These are phyloP conservation scores for Fusarium siculi DNA, from an alignment of 2,329 filamentous ascomycete species.

Conservation along the genomic window DNA sequence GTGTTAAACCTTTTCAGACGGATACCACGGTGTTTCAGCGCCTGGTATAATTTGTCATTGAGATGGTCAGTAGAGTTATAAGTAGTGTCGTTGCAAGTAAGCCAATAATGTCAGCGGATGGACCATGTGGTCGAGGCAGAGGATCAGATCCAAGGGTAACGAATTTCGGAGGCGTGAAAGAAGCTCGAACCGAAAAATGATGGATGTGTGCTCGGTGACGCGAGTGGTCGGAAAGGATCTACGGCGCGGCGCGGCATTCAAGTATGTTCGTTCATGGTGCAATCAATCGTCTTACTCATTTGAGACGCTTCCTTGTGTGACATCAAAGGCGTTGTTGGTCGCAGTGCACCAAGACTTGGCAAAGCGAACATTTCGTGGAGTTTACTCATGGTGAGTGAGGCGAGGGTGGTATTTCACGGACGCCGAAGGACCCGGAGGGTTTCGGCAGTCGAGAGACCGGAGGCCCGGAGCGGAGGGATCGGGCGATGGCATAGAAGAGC, in stretches of 20 bases:
- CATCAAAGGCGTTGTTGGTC: neutral
- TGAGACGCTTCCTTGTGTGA: neutral
- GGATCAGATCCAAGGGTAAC: constrained; percentile 27
- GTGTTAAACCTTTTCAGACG: neutral
- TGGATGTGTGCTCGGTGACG: constrained; percentile 19
- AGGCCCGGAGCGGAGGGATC: constrained; percentile 28
- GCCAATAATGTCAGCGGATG: constrained; percentile 37
- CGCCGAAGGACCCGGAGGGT: constrained; percentile 11
- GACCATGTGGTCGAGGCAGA: constrained; percentile 42
- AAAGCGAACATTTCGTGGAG: neutral
- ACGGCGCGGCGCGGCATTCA: constrained; percentile 1
- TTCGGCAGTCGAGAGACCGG: constrained; percentile 28
- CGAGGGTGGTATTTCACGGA: neutral
- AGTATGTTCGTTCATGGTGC: constrained; percentile 10
- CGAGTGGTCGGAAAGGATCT: constrained; percentile 15
- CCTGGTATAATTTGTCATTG: neutral
- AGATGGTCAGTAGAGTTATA: neutral
- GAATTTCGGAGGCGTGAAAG: neutral
- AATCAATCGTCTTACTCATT: neutral
- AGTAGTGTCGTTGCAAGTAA: neutral
- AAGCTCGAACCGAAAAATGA: constrained; percentile 5
- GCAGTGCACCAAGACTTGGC: neutral
- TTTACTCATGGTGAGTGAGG: constrained; percentile 2
- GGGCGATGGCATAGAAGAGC: constrained; percentile 21
- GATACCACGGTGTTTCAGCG: neutral